A percentile compares a stretch with the other conserved stretches of the same genome.
Evolutionary conservation across 139 green algal genomes (phyloP).

Genomic region (Nannochloris sp.): DNA sequence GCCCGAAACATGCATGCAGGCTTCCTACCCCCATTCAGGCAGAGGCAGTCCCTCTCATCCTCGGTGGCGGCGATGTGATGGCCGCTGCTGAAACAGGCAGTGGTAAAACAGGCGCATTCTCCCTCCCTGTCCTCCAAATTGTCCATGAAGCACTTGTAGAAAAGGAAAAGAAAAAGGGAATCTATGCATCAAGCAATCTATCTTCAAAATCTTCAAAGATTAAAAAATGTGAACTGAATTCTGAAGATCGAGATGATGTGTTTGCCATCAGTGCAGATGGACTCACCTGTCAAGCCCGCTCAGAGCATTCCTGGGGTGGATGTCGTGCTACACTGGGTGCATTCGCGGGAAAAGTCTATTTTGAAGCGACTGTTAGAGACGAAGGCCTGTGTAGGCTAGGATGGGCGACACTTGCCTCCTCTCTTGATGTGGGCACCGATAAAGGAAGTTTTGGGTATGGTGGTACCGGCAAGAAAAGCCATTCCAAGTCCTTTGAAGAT

Average conservation of each 20-base stretch:
- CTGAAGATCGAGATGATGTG: slow-evolving; percentile 45
- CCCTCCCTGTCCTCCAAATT: slow-evolving; percentile 76
- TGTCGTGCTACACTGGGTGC: slow-evolving; percentile 42
- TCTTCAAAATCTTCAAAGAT: neutral
- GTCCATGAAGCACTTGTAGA: slow-evolving; percentile 47
- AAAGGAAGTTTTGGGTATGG: slow-evolving; percentile 54
- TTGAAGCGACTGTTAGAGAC: slow-evolving; percentile 50
- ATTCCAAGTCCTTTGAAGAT: slow-evolving; percentile 52
- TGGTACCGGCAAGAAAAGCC: slow-evolving; percentile 67
- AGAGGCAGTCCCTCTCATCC: slow-evolving; percentile 68
- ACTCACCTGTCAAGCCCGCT: slow-evolving; percentile 42
- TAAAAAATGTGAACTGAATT: slow-evolving; percentile 28
- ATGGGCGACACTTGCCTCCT: slow-evolving; percentile 44
- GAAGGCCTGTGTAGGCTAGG: slow-evolving; percentile 69
- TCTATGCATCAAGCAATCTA: too few relatives aligned
- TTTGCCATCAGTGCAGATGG: slow-evolving; percentile 48
- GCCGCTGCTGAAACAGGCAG: slow-evolving; percentile 85
- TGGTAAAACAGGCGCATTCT: slow-evolving; percentile 86
- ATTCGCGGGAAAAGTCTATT: slow-evolving; percentile 39
- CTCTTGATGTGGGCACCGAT: slow-evolving; percentile 62
- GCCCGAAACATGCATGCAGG: slow-evolving; percentile 22
- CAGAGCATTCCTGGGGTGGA: slow-evolving; percentile 49
- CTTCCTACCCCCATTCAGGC: slow-evolving; percentile 69
- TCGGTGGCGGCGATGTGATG: slow-evolving; percentile 82
- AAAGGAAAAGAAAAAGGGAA: neutral